Base-by-base conservation (phyloP, 768 basidiomycete species). In the Amanita jacksonii region DNA sequence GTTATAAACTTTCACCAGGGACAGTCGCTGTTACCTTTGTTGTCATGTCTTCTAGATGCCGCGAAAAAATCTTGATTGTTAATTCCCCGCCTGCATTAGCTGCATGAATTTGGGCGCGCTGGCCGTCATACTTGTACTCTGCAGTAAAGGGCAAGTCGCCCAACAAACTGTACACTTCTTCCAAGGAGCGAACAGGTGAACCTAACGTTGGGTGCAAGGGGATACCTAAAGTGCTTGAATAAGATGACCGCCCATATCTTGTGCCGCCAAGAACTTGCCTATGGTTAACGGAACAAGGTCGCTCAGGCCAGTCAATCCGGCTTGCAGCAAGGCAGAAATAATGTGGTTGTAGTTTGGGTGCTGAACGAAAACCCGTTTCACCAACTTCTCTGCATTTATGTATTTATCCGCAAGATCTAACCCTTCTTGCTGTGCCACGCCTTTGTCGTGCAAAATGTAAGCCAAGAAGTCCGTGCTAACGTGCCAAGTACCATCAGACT, bases 11-110 rank as follows among this genome's bases (percentile, higher is more conserved):
- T 22, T 20, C 15, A 38, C 37, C 38, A 30, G 16, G 35, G 41
- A 28, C 50, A 31, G 41, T 39, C 28, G 38, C 35, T 38, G 56
- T 50, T 56, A 77, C 85, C 70, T 94, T 92, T 48, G 78, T 76
- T 1, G 88, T 91, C 91, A 92, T 92, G 54, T 91, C 81, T 63
- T 93, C 89, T 24, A 94, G 66, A 66, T 91, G 88, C 43, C 90
- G 79, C 47, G 85, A 88, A 65, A 94, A 94, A 38, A 93, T 68
- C 41, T 77, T 74, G 32, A 88, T 72, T 8, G 51, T 54, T 23
- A 55, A 42, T 8, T 56, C 52, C 10, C 3, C 23, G 24, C 57
- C 65, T 24, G 59, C 54, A 3, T 58, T 53, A 10, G 55, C 55
- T 9, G 70, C 81, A 56, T 87, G 85, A n/a, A 86, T 79, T 60